Percentiles rank a stretch among this genome's conserved stretches.
Evolutionary conservation across 2,329 filamentous ascomycete genomes (phyloP).

Genomic region (Penicillium concentricum): DNA sequence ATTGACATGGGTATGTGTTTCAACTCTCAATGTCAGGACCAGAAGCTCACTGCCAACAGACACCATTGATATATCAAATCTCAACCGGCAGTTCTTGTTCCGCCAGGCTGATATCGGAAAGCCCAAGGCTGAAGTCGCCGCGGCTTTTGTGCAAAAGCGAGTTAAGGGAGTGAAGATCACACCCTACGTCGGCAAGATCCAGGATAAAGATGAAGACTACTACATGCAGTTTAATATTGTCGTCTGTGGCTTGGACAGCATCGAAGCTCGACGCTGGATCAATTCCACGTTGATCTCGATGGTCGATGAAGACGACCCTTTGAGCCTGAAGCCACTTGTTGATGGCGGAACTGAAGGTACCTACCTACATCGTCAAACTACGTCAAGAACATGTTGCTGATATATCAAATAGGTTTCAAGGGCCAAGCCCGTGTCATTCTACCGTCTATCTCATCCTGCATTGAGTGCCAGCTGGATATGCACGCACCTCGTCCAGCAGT

Average conservation of each 20-base stretch:
- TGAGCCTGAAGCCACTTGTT: slow-evolving; percentile 88
- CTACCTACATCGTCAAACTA: neutral
- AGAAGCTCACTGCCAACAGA: slow-evolving; percentile 52
- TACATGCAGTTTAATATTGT: slow-evolving; percentile 96
- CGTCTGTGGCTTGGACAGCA: slow-evolving; percentile 92
- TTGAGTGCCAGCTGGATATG: slow-evolving; percentile 98
- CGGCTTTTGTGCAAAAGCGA: slow-evolving; percentile 82
- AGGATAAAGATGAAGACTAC: slow-evolving; percentile 93
- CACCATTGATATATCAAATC: slow-evolving; percentile 96
- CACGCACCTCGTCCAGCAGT: slow-evolving; percentile 96
- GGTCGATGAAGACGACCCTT: slow-evolving; percentile 78
- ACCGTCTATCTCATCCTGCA: slow-evolving; percentile 89
- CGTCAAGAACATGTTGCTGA: slow-evolving; percentile 10
- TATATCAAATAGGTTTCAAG: slow-evolving; percentile 70
- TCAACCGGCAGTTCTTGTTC: slow-evolving; percentile 97
- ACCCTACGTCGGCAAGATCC: slow-evolving; percentile 89
- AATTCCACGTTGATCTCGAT: slow-evolving; percentile 90
- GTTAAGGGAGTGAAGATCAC: slow-evolving; percentile 92
- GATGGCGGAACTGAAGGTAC: slow-evolving; percentile 91
- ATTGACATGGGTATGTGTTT: slow-evolving; percentile 85
- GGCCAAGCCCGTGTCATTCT: slow-evolving; percentile 91
- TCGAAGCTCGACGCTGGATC: slow-evolving; percentile 98
- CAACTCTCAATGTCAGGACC: neutral
- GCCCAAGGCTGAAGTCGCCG: slow-evolving; percentile 89
- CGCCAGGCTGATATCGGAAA: slow-evolving; percentile 88